phyloP scores from a whole-genome alignment of 2,329 filamentous ascomycete species.

The Septoria petroselini region DNA sequence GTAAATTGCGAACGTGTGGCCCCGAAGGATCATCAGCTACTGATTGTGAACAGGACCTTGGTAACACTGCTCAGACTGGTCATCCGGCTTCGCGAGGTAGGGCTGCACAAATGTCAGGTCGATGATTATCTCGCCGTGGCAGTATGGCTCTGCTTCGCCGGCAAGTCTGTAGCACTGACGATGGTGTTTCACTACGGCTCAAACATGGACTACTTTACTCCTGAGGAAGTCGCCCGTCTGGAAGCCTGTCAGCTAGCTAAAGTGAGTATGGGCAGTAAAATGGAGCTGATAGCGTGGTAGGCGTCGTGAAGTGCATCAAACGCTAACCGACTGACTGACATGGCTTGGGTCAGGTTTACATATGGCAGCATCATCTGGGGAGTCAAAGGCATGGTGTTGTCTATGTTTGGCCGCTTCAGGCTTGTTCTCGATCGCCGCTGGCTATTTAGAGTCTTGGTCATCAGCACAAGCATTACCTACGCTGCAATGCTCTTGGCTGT shows the following conservation, averaged over 20 bases:
- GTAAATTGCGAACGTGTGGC: background rate
- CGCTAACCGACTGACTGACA: background rate
- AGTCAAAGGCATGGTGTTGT: slow-evolving; percentile 21
- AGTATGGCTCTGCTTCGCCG: slow-evolving; percentile 38
- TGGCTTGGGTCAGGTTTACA: background rate
- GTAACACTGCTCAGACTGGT: background rate
- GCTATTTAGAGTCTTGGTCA: slow-evolving; percentile 34
- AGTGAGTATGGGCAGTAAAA: slow-evolving; percentile 7
- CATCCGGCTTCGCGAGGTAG: slow-evolving; percentile 17
- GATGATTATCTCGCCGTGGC: slow-evolving; percentile 42
- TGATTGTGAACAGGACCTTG: slow-evolving; percentile 1
- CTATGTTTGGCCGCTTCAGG: slow-evolving; percentile 36
- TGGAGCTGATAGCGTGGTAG: slow-evolving; percentile 12
- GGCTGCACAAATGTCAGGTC: slow-evolving; percentile 38
- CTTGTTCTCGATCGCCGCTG: slow-evolving; percentile 35
- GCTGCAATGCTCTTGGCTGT: slow-evolving; percentile 36
- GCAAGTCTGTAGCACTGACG: slow-evolving; percentile 23
- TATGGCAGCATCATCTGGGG: slow-evolving; percentile 14
- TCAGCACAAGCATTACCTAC: slow-evolving; percentile 32
- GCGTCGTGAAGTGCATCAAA: background rate
- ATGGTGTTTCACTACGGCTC: slow-evolving; percentile 5
- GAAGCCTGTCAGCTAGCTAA: slow-evolving; percentile 4
- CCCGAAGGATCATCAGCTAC: background rate
- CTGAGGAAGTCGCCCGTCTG: background rate
- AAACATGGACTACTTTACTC: slow-evolving; percentile 9